Conservation (phyloP, 352 stramenopile genomes). For the Phytophthora litchii region DNA sequence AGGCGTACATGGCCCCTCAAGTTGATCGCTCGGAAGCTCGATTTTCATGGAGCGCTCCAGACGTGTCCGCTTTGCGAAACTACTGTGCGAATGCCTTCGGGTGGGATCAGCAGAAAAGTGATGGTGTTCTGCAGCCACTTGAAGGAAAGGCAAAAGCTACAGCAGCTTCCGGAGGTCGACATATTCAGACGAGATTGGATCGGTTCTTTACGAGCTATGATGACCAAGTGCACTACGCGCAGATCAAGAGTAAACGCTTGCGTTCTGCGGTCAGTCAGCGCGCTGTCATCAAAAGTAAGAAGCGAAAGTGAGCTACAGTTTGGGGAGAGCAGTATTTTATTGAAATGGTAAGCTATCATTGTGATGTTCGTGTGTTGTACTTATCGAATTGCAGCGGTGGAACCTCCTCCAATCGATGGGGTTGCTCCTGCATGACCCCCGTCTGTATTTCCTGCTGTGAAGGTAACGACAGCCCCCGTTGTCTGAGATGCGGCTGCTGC, state of each 20-base stretch:
- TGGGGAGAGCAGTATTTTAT: slow-evolving; percentile 1
- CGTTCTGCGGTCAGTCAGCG: slow-evolving; percentile 73
- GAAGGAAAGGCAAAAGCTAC: slow-evolving; percentile 57
- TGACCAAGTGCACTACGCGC: slow-evolving; percentile 95
- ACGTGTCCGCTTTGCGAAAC: slow-evolving; percentile 83
- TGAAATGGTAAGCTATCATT: slow-evolving; percentile 14
- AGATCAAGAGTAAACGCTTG: slow-evolving; percentile 90
- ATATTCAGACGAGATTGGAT: slow-evolving; percentile 93
- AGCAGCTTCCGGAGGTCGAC: slow-evolving; percentile 29
- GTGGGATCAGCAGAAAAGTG: slow-evolving; percentile 93
- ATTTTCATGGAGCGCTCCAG: slow-evolving; percentile 94
- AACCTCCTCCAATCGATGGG: slow-evolving; percentile 22
- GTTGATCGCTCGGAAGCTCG: slow-evolving; percentile 76
- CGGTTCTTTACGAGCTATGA: slow-evolving; percentile 96
- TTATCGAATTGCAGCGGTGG: slow-evolving; percentile 33
- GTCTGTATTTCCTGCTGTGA: slow-evolving; percentile 17
- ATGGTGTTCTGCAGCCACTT: slow-evolving; percentile 91
- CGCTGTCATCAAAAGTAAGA: slow-evolving; percentile 28
- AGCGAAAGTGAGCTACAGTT: slow-evolving; percentile 20
- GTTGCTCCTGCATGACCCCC: slow-evolving; percentile 19
- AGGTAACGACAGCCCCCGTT: slow-evolving; percentile 12
- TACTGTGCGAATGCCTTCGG: slow-evolving; percentile 93
- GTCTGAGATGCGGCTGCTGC: slow-evolving; percentile 27
- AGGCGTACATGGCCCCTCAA: slow-evolving; percentile 94
- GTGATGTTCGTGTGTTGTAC: slow-evolving; percentile 2